Percentiles rank a stretch among this genome's conserved stretches.
These are phyloP conservation scores for Epichloe coenophiala DNA, from an alignment of 2,329 filamentous ascomycete species.

Conservation along the genomic window DNA sequence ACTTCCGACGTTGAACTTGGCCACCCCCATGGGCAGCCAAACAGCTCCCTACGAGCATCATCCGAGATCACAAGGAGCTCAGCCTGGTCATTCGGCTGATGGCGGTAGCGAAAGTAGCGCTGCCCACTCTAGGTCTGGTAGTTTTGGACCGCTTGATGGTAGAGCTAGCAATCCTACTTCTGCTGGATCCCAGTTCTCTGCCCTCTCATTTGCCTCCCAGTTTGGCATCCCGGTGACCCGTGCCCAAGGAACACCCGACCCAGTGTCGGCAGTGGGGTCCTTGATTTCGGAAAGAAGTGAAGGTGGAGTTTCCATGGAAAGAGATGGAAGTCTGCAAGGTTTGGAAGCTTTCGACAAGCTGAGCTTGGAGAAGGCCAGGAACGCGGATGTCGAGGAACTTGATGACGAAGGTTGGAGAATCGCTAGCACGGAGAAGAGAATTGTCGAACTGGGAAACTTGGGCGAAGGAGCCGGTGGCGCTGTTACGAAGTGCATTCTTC, in stretches of 20 bases:
- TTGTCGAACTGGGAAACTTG: slow-evolving; percentile 75
- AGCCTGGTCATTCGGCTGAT: slow-evolving; percentile 52
- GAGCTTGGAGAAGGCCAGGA: slow-evolving; percentile 67
- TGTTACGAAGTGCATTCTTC: slow-evolving; percentile 80
- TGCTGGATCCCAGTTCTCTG: slow-evolving; percentile 76
- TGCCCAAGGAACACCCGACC: slow-evolving; percentile 61
- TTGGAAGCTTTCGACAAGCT: slow-evolving; percentile 69
- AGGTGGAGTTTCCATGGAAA: slow-evolving; percentile 62
- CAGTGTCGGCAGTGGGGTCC: slow-evolving; percentile 76
- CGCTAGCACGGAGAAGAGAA: slow-evolving; percentile 76
- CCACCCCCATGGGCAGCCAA: slow-evolving; percentile 76
- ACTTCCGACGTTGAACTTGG: slow-evolving; percentile 69
- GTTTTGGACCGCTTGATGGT: slow-evolving; percentile 65
- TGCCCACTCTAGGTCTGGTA: slow-evolving; percentile 69
- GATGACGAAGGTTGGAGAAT: slow-evolving; percentile 94
- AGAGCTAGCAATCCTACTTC: slow-evolving; percentile 70
- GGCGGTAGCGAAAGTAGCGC: slow-evolving; percentile 69
- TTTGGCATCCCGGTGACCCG: slow-evolving; percentile 54
- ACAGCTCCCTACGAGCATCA: slow-evolving; percentile 56
- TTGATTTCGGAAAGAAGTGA: slow-evolving; percentile 73
- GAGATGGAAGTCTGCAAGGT: slow-evolving; percentile 67
- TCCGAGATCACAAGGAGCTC: slow-evolving; percentile 35
- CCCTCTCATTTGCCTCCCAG: slow-evolving; percentile 64
- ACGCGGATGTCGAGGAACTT: slow-evolving; percentile 81
- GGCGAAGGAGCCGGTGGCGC: slow-evolving; percentile 94